phyloP scores from a whole-genome alignment of 2,329 filamentous ascomycete genomes.

The Chrysosporium queenslandicum region DNA sequence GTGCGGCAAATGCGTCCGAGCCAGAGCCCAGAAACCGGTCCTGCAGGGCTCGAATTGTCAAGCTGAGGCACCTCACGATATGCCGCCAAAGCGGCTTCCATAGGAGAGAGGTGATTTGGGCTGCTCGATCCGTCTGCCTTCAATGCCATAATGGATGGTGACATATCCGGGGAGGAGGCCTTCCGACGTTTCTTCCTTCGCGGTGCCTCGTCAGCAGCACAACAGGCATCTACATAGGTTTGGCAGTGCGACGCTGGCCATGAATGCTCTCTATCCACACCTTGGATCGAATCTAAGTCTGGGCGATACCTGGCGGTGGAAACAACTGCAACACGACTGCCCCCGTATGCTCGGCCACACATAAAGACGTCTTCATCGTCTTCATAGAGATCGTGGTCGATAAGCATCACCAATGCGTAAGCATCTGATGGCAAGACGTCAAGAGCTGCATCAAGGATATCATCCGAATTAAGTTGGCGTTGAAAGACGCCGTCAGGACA shows the following conservation, averaged over 20 bases:
- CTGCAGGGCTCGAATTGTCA: conserved; percentile 7
- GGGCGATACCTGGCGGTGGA: conserved; percentile 55
- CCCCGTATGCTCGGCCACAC: conserved; percentile 57
- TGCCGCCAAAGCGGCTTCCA: conserved; percentile 16
- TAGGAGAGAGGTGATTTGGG: conserved; percentile 1
- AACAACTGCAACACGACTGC: conserved; percentile 52
- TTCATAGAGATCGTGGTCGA: conserved; percentile 56
- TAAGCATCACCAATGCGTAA: conserved; percentile 48
- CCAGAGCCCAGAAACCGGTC: conserved; percentile 42
- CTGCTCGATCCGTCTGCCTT: neutral
- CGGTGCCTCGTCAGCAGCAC: conserved; percentile 19
- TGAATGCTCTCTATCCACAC: conserved; percentile 43
- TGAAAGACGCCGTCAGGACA: conserved; percentile 40
- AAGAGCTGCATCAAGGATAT: conserved; percentile 50
- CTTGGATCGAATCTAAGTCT: conserved; percentile 33
- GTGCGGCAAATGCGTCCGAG: conserved; percentile 49
- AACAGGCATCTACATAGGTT: conserved; percentile 39
- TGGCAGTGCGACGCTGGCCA: conserved; percentile 58
- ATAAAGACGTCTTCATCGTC: conserved; percentile 57
- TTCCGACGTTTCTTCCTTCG: conserved; percentile 4
- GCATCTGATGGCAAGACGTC: conserved; percentile 48
- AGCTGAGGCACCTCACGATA: conserved; percentile 13
- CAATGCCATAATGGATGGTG: neutral
- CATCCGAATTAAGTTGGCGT: conserved; percentile 46
- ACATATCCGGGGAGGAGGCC: conserved; percentile 17